Evolutionary conservation across 352 stramenopile genomes (phyloP).

Genomic region (Phytophthora palmivora): DNA sequence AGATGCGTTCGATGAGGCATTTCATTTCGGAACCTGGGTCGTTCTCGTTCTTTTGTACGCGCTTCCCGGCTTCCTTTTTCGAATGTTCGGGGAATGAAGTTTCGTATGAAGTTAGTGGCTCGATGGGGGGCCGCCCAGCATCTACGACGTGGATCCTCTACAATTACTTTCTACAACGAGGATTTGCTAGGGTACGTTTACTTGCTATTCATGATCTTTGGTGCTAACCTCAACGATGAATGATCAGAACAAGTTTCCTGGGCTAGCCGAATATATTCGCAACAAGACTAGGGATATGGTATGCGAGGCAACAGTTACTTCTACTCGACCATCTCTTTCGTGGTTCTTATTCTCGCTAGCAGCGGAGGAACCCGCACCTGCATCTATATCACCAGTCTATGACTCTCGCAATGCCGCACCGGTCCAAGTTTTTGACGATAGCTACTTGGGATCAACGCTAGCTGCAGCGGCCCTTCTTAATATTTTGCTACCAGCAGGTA

Average conservation of each 20-base stretch:
- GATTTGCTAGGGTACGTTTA: slow-evolving; percentile 65
- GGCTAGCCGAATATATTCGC: slow-evolving; percentile 71
- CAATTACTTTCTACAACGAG: slow-evolving; percentile 82
- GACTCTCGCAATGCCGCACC: slow-evolving; percentile 45
- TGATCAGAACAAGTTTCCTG: slow-evolving; percentile 75
- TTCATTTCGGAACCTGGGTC: slow-evolving; percentile 66
- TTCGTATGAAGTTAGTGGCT: slow-evolving; percentile 2
- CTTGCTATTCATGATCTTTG: neutral
- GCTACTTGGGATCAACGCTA: slow-evolving; percentile 63
- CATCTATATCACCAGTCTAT: slow-evolving; percentile 52
- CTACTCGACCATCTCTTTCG: slow-evolving; percentile 3
- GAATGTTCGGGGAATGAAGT: slow-evolving; percentile 41
- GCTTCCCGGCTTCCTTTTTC: slow-evolving; percentile 70
- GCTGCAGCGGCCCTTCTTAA: slow-evolving; percentile 73
- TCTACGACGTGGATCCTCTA: slow-evolving; percentile 59
- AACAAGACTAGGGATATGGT: slow-evolving; percentile 83
- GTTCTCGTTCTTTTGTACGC: slow-evolving; percentile 81
- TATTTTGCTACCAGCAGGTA: slow-evolving; percentile 76
- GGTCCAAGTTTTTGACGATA: slow-evolving; percentile 55
- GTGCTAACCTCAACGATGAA: slow-evolving; percentile 17
- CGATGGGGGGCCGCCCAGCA: slow-evolving; percentile 2
- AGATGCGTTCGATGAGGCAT: slow-evolving; percentile 72
- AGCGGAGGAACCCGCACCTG: slow-evolving; percentile 1
- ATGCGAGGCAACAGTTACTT: slow-evolving; percentile 38
- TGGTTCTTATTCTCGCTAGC: slow-evolving; percentile 19